Base-by-base conservation (phyloP, 2,329 filamentous ascomycete genomes). In the Ceratocystis cubensis region DNA sequence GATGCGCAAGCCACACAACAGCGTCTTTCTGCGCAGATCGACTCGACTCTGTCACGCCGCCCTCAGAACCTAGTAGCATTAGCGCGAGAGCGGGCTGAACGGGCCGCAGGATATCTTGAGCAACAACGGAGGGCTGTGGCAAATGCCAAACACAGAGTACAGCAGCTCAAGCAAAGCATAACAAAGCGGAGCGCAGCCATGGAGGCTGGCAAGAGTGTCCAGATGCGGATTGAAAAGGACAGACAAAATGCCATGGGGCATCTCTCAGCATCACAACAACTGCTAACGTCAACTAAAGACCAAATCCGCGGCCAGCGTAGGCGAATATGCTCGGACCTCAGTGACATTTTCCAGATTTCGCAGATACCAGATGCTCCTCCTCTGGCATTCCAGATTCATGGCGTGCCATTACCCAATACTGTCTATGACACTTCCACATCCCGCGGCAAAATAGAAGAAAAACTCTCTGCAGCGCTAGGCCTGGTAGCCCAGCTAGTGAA, bases 271-370 rank as follows among this genome's bases (percentile, higher is more conserved):
- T 85, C 84, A 13, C 79, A 79, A 45, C 75, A 78, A 4, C 77
- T 87, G 1, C 75, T 88, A 0, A 78, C 79, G 3, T 75, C 80
- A 61, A 85, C 83, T 0, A 79, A 80, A 53, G 84, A 87, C 63
- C 83, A 85, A 22, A 88, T 91, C n/a, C 84, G 82, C 67, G 90
- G 88, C n/a, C 94, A 97, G 75, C 84, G 92, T 25, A 85, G 92
- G 15, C 87, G 94, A 45, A 89, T 97, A 66, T 92, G 91, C 74
- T 87, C 94, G 70, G 91, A 96, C 70, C 79, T 99, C 0, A 78
- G 85, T 13, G 78, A 79, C 30, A 89, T 96, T 66, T 96, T 92
- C 73, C 86, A 88, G 3, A 96, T 99, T 68, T 83, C 85, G 7
- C 87, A 91, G 0, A 72, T 75, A 1, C 76, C 79, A 0, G 76